Percentiles rank a stretch among this genome's conserved stretches.
phyloP scores from a whole-genome alignment of 345 rosid species.

The Camelina sativa region DNA sequence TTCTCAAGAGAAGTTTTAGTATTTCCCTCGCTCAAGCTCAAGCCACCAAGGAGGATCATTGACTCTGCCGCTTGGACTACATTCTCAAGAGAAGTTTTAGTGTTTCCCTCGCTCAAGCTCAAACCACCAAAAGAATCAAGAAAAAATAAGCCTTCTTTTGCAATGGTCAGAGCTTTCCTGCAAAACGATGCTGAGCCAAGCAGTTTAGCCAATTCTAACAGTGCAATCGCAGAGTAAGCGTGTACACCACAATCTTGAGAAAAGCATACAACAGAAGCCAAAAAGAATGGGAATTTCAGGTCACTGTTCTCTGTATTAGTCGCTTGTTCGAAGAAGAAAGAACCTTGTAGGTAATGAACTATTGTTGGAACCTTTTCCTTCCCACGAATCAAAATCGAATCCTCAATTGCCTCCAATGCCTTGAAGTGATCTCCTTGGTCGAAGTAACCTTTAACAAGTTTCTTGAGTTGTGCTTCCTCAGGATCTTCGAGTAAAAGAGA shows the following conservation, averaged over 20 bases:
- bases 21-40: too few relatives aligned
- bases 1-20: too few relatives aligned
- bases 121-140: background rate
- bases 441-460: background rate
- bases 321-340: background rate
- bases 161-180: background rate
- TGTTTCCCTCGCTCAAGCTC: background rate
- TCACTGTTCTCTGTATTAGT: background rate
- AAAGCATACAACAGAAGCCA: conserved; percentile 23
- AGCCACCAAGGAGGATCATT: background rate
- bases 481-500: background rate
- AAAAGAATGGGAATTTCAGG: background rate
- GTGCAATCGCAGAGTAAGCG: background rate
- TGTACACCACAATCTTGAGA: background rate
- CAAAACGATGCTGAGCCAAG: conserved; percentile 13
- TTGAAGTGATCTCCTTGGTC: background rate
- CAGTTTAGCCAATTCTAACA: background rate
- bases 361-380: background rate
- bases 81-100: background rate
- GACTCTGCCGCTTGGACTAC: conserved; percentile 3
- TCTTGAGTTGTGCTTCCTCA: background rate
- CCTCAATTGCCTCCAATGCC: conserved; percentile 22
- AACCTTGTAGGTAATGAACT: background rate
- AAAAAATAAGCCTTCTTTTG: background rate
- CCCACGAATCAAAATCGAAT: background rate